phyloP scores from a whole-genome alignment of 2,329 filamentous ascomycete genomes.

The Microcyclospora pomicola region DNA sequence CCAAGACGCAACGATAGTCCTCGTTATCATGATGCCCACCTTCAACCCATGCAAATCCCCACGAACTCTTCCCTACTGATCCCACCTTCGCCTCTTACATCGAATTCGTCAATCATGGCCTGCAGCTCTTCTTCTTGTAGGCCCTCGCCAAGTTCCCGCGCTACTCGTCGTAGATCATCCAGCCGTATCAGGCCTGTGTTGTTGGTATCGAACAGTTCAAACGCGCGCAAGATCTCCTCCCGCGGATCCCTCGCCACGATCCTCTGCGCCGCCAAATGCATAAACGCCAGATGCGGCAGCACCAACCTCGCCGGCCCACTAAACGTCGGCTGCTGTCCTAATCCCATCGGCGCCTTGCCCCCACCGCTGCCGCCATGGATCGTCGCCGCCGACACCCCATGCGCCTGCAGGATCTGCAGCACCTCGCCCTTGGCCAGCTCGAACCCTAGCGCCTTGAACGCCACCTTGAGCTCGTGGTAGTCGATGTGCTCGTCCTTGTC shows the following conservation, averaged over 20 bases:
- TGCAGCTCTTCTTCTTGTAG: conserved; percentile 83
- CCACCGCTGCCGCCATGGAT: conserved; percentile 8
- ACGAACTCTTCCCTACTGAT: conserved; percentile 52
- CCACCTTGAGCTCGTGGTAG: conserved; percentile 96
- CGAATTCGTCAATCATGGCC: conserved; percentile 97
- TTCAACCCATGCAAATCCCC: conserved; percentile 44
- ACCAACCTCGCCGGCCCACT: conserved; percentile 47
- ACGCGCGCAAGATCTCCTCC: conserved; percentile 83
- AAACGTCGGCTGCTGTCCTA: conserved; percentile 17
- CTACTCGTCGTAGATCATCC: conserved; percentile 74
- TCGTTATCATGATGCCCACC: no score
- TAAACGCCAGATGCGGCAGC: conserved; percentile 58
- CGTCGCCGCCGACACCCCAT: conserved; percentile 48
- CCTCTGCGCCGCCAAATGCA: conserved; percentile 59
- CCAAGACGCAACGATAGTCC: no score
- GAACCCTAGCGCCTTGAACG: conserved; percentile 89
- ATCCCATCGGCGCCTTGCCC: conserved; percentile 3
- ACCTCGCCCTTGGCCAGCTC: conserved; percentile 79
- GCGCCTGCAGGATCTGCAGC: conserved; percentile 62
- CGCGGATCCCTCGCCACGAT: conserved; percentile 72
- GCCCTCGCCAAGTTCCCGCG: conserved; percentile 81
- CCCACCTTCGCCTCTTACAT: conserved; percentile 80
- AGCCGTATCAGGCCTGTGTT: conserved; percentile 83
- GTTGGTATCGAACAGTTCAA: conserved; percentile 84
- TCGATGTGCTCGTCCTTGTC: conserved; percentile 90